Evolutionary conservation across 192 early-diverging fungal genomes (phyloP), one percentile per base, ranked within the genome.

Genomic region (Coemansia sp.): DNA sequence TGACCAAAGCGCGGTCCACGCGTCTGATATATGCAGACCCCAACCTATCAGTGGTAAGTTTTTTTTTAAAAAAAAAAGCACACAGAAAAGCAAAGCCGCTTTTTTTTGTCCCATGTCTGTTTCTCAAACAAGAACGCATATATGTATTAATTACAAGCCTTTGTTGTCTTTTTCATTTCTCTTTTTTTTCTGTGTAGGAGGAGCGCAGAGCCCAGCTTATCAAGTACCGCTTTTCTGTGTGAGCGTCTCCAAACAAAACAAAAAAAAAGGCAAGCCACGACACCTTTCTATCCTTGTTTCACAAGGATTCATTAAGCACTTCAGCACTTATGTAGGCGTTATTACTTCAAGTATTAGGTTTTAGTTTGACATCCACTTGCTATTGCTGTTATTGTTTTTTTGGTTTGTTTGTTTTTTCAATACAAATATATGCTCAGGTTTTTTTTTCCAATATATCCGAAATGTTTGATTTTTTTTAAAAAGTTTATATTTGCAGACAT

Each of bases 41-140:
- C 11, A 59, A 50, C 16, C 30, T 66, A 22, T 80, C 72, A 28
- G 65, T 75, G 72, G 77, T 80, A 80, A 80, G 77, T 71, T 29
- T 63, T 29, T 33, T 54, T 63, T 29, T 54, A 22, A 31, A 55
- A 49, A n/a, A n/a, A n/a, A n/a, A n/a, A n/a, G n/a, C n/a, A n/a
- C n/a, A n/a, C n/a, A n/a, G n/a, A n/a, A n/a, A n/a, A n/a, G n/a
- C n/a, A n/a, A n/a, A n/a, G n/a, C n/a, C n/a, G n/a, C n/a, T n/a
- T n/a, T n/a, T n/a, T 50, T 16, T 22, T 30, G 25, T 52, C 10
- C 2, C 18, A 11, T 52, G 11, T 2, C 10, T 52, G 51, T n/a
- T n/a, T n/a, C n/a, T n/a, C n/a, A n/a, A n/a, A n/a, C n/a, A n/a
- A n/a, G n/a, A n/a, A n/a, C n/a, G n/a, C 52, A 20, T 20, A 29